Evolutionary conservation across 352 stramenopile genomes (phyloP).

Genomic region (Plasmopara muralis): DNA sequence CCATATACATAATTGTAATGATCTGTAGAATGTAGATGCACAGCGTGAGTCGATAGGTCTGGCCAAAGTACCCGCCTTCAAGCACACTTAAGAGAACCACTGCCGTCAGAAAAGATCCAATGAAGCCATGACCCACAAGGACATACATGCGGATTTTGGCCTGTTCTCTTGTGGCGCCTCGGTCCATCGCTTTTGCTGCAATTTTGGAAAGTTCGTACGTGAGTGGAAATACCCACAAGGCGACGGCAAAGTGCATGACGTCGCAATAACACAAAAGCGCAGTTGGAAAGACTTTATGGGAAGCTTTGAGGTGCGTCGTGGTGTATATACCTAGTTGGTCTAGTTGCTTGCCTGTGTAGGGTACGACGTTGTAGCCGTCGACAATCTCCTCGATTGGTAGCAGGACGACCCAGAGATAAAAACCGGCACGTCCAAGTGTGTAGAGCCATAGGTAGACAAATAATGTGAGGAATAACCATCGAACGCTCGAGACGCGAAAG

Average conservation of each 20-base stretch:
- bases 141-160: conserved; percentile 37
- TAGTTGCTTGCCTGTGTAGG: conserved; percentile 31
- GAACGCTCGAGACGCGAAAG: conserved; percentile 42
- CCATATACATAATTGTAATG: conserved; percentile 39
- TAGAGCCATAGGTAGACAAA: conserved; percentile 48
- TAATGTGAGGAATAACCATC: conserved; percentile 53
- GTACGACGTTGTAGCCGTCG: conserved; percentile 26
- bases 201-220: conserved; percentile 57
- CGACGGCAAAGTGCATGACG: conserved; percentile 39
- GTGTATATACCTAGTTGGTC: conserved; percentile 47
- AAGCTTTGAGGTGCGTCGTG: conserved; percentile 24
- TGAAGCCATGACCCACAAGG: conserved; percentile 20
- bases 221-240: conserved; percentile 45
- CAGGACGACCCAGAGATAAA: conserved; percentile 39
- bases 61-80: conserved; percentile 29
- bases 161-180: conserved; percentile 35
- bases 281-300: conserved; percentile 25
- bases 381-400: conserved; percentile 27
- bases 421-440: conserved; percentile 24
- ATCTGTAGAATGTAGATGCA: conserved; percentile 46
- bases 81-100: conserved; percentile 23
- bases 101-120: conserved; percentile 24
- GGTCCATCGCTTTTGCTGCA: conserved; percentile 54
- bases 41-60: conserved; percentile 31
- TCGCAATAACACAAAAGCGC: conserved; percentile 39